Percentiles rank a stretch among this genome's conserved stretches.
Evolutionary conservation across 139 green algal species (phyloP).

Genomic region (Tetradesmus obliquus): DNA sequence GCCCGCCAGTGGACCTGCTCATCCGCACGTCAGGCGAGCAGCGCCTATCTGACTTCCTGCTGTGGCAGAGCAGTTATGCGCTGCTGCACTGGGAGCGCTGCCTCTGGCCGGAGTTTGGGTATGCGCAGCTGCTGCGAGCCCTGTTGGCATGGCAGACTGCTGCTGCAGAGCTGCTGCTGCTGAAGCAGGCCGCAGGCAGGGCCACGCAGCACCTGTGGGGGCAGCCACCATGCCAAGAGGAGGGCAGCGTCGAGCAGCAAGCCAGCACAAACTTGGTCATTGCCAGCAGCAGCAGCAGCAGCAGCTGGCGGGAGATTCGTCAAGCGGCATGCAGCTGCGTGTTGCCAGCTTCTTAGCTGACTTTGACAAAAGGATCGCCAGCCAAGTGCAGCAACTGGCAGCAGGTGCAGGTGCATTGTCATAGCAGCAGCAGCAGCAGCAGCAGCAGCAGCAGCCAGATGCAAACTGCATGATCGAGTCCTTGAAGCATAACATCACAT

Average conservation of each 20-base stretch:
- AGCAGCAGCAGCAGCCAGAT: background rate
- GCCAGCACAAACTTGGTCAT: too few species aligned
- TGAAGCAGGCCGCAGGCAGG: too few species aligned
- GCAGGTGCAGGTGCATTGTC: background rate
- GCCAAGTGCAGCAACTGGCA: background rate
- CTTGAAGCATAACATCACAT: too few species aligned
- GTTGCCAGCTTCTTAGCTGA: background rate
- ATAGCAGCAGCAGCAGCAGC: background rate
- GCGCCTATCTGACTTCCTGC: conserved; percentile 92
- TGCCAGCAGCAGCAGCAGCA: too few species aligned
- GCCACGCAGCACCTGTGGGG: too few species aligned
- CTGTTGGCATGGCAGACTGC: conserved; percentile 12
- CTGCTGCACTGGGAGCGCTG: conserved; percentile 79
- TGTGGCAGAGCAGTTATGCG: conserved; percentile 81
- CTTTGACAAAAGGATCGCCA: too few species aligned
- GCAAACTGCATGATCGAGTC: background rate
- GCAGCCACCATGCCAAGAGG: too few species aligned
- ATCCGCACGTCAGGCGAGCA: conserved; percentile 92
- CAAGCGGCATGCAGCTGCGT: too few species aligned
- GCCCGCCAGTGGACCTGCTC: conserved; percentile 86
- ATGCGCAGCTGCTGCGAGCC: conserved; percentile 47
- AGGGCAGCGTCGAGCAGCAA: too few species aligned
- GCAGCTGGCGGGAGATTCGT: too few species aligned
- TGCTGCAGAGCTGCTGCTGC: too few species aligned
- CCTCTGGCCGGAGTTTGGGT: conserved; percentile 93